Evolutionary conservation across 202 grass and related monocot species (phyloP).

Genomic region (Panicum hallii): DNA sequence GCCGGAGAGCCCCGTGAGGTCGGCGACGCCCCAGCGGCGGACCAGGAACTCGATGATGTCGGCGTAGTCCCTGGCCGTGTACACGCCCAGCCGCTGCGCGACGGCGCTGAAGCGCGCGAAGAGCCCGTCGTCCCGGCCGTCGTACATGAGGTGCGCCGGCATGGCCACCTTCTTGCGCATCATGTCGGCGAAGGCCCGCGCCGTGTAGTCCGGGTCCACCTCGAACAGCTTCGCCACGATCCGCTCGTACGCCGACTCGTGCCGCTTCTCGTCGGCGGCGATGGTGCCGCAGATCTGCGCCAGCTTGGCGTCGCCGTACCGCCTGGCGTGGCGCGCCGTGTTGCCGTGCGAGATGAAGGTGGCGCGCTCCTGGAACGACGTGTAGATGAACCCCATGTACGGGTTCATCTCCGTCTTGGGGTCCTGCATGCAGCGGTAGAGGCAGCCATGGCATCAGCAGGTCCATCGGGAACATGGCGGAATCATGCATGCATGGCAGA

Average conservation of each 20-base stretch:
- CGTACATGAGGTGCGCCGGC: slow-evolving; percentile 74
- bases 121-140: slow-evolving; percentile 49
- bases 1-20: slow-evolving; percentile 49
- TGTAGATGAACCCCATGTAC: slow-evolving; percentile 74
- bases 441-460: too few relatives aligned
- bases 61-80: slow-evolving; percentile 67
- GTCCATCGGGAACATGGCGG: too few relatives aligned
- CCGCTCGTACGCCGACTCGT: slow-evolving; percentile 67
- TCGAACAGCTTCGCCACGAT: slow-evolving; percentile 64
- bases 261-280: slow-evolving; percentile 74
- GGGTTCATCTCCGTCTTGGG: slow-evolving; percentile 56
- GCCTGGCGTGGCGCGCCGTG: slow-evolving; percentile 58
- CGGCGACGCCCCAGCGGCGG: slow-evolving; percentile 45
- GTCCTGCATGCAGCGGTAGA: neutral
- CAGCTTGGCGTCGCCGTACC: slow-evolving; percentile 50
- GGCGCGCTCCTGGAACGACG: slow-evolving; percentile 77
- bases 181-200: slow-evolving; percentile 61
- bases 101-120: slow-evolving; percentile 61
- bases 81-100: slow-evolving; percentile 57
- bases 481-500: too few relatives aligned
- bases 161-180: slow-evolving; percentile 72
- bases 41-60: slow-evolving; percentile 76
- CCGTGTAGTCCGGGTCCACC: slow-evolving; percentile 61
- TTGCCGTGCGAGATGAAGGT: slow-evolving; percentile 82
- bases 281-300: slow-evolving; percentile 70